phyloP scores from a whole-genome alignment of 306 rosid genomes.

The Nissolia schottii region DNA sequence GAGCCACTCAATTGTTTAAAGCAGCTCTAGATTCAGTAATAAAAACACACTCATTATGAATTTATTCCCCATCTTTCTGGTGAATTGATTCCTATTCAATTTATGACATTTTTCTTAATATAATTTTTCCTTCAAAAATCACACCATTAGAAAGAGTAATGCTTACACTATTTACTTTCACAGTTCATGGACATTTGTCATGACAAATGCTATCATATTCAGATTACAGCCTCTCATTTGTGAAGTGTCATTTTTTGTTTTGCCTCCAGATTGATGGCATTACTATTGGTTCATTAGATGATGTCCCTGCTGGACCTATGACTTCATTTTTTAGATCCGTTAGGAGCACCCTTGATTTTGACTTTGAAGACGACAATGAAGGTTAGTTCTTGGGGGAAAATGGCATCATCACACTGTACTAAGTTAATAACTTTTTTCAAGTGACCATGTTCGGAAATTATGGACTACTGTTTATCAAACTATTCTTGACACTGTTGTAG shows the following conservation, averaged over 20 bases:
- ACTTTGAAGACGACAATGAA: constrained; percentile 90
- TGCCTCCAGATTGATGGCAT: constrained; percentile 70
- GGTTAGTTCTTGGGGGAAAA: constrained; percentile 45
- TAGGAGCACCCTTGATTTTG: constrained; percentile 95
- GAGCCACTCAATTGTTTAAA: constrained; percentile 78
- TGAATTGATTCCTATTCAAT: constrained; percentile 17
- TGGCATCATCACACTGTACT: not conserved
- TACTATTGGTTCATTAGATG: constrained; percentile 82
- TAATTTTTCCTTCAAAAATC: constrained; percentile 1
- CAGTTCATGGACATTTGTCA: not conserved
- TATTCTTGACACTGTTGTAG: constrained; percentile 13
- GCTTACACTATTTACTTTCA: not conserved
- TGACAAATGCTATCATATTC: not conserved
- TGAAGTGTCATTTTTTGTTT: constrained; percentile 25
- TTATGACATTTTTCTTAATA: not conserved
- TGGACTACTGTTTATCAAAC: not conserved
- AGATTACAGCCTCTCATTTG: constrained; percentile 1
- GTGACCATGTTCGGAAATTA: not conserved
- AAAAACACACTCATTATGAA: constrained; percentile 15
- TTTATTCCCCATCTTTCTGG: constrained; percentile 9
- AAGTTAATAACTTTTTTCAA: not conserved
- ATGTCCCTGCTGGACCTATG: constrained; percentile 78
- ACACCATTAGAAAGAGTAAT: not conserved
- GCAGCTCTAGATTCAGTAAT: constrained; percentile 85
- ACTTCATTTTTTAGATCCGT: constrained; percentile 77